phyloP scores from a whole-genome alignment of 176 grass and related monocot species.

The Thalia dealbata region DNA sequence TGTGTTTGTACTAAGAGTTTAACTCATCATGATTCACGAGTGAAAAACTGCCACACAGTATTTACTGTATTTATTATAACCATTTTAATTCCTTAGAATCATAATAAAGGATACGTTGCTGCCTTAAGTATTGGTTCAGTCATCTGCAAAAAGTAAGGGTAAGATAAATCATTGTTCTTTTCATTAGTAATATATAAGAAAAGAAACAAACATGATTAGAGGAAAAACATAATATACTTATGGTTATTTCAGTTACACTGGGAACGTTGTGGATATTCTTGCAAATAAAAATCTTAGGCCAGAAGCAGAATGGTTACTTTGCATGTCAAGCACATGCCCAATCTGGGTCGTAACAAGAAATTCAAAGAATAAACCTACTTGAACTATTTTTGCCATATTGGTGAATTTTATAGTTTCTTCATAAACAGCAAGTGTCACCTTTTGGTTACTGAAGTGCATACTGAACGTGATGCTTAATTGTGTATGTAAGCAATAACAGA shows the following conservation, averaged over 20 bases:
- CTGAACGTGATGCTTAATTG: not conserved
- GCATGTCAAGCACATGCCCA: not conserved
- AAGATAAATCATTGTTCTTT: not conserved
- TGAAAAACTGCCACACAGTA: not conserved
- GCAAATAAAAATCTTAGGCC: not conserved
- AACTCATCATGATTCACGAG: not conserved
- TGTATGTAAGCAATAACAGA: not conserved
- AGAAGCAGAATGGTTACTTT: not conserved
- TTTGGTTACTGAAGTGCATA: not conserved
- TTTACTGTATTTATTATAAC: not conserved
- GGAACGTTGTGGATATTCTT: not conserved
- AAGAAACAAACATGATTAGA: not conserved
- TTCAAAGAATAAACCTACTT: no score
- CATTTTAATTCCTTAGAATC: not conserved
- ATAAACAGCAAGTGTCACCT: not conserved
- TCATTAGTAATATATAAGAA: conserved; percentile 11
- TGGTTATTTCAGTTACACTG: not conserved
- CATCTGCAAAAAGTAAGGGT: conserved; percentile 46
- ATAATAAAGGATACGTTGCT: conserved; percentile 72
- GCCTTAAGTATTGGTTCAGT: conserved; percentile 70
- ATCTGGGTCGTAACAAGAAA: no score
- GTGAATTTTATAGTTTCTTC: not conserved
- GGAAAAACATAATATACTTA: not conserved
- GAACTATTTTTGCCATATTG: not conserved
- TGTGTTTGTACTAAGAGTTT: no score